Evolutionary conservation across 2,329 filamentous ascomycete species (phyloP).

Genomic region (Pseudogymnoascus sp.): DNA sequence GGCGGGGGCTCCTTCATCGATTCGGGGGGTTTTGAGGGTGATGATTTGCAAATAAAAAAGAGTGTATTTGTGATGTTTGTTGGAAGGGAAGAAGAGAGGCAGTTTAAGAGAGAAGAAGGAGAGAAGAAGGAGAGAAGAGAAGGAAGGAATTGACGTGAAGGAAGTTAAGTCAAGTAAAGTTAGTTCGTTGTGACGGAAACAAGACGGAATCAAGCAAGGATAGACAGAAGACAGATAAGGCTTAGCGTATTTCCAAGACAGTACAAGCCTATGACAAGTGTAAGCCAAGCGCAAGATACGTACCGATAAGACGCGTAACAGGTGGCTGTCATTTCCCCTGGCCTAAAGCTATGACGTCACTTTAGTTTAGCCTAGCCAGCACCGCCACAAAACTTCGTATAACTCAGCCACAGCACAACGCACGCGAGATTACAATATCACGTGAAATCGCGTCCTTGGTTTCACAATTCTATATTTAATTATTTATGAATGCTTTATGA

Average conservation of each 20-base stretch:
- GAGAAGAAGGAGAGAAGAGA: not conserved
- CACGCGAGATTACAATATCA: not conserved
- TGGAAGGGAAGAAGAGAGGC: not conserved
- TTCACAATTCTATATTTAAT: not conserved
- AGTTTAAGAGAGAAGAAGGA: not conserved
- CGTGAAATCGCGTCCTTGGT: not conserved
- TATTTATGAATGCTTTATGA: not conserved
- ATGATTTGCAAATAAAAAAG: not conserved
- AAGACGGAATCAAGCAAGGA: not conserved
- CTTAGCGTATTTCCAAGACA: not conserved
- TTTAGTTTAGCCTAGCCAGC: not conserved
- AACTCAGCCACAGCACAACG: no score
- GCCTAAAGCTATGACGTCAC: not conserved
- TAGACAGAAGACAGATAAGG: not conserved
- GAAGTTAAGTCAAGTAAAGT: not conserved
- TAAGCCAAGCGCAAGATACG: not conserved
- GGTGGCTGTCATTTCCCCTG: not conserved
- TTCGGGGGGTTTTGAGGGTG: not conserved
- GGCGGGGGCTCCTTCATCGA: constrained; percentile 4
- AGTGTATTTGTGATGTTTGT: not conserved
- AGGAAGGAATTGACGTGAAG: not conserved
- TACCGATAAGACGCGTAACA: not conserved
- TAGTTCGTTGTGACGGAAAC: not conserved
- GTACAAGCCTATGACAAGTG: not conserved
- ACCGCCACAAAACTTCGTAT: not conserved